A percentile compares a stretch with the other conserved stretches of the same genome.
Conservation (phyloP, 1,284 basidiomycete species). For the Porogramme epimiltina region DNA sequence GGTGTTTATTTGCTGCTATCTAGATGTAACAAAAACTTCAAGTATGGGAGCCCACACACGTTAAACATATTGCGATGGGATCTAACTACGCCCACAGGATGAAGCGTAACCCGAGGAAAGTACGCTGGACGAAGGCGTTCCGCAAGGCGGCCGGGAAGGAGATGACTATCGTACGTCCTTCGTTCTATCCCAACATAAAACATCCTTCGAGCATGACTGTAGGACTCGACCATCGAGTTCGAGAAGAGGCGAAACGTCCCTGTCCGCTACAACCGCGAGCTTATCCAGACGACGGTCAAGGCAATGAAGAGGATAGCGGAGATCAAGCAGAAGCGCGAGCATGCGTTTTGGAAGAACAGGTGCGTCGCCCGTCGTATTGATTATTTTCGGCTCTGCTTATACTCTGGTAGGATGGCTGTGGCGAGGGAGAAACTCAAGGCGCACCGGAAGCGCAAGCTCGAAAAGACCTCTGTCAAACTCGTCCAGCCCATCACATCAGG, state of each 20-base stretch:
- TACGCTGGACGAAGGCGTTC: conserved; percentile 99
- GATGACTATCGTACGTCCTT: conserved; percentile 88
- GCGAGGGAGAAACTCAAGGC: conserved; percentile 72
- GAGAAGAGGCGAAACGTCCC: conserved; percentile 99
- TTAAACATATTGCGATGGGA: background rate
- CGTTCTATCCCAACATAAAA: conserved; percentile 1
- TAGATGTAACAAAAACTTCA: conserved; percentile 98
- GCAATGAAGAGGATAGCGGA: conserved; percentile 97
- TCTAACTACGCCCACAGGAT: conserved; percentile 60
- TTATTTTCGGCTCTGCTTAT: background rate
- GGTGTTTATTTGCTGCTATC: background rate
- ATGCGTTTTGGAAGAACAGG: conserved; percentile 98
- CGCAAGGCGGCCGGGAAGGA: conserved; percentile 98
- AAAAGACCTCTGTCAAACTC: conserved; percentile 67
- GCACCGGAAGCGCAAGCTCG: conserved; percentile 66
- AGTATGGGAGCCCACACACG: conserved; percentile 47
- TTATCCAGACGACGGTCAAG: conserved; percentile 92
- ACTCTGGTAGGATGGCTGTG: conserved; percentile 70
- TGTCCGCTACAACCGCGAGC: conserved; percentile 95
- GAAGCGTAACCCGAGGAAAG: conserved; percentile 99
- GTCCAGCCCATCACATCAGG: conserved; percentile 65
- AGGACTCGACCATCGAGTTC: conserved; percentile 99
- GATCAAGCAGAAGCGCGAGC: conserved; percentile 90
- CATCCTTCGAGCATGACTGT: background rate
- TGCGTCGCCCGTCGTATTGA: conserved; percentile 36